phyloP scores from a whole-genome alignment of 1,284 basidiomycete species.

The Boletellus deceptivus region DNA sequence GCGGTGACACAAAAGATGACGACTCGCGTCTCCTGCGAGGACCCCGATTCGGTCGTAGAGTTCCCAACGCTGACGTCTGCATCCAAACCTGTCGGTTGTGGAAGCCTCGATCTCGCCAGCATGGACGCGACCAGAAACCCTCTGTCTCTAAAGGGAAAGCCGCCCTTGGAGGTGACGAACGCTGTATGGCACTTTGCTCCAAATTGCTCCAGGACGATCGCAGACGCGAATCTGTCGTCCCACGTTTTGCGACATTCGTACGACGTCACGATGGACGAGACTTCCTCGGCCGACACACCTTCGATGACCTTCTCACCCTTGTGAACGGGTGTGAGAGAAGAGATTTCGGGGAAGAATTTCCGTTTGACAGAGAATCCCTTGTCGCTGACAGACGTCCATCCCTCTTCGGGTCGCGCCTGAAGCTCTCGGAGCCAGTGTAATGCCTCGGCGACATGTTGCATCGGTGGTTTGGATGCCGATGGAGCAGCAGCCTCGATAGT shows the following conservation, averaged over 20 bases:
- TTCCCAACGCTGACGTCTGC: slow-evolving; percentile 25
- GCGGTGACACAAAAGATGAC: slow-evolving; percentile 78
- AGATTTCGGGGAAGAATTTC: slow-evolving; percentile 75
- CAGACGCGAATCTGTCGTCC: slow-evolving; percentile 82
- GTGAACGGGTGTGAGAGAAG: slow-evolving; percentile 81
- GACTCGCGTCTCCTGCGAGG: slow-evolving; percentile 37
- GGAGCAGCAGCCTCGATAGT: slow-evolving; percentile 42
- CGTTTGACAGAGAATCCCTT: slow-evolving; percentile 80
- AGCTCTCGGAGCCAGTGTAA: slow-evolving; percentile 78
- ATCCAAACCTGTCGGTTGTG: slow-evolving; percentile 37
- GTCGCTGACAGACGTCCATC: slow-evolving; percentile 82
- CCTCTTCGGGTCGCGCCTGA: slow-evolving; percentile 58
- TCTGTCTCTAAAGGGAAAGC: slow-evolving; percentile 90
- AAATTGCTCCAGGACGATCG: slow-evolving; percentile 73
- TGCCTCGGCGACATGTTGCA: slow-evolving; percentile 78
- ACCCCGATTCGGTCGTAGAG: slow-evolving; percentile 21
- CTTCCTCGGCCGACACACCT: slow-evolving; percentile 91
- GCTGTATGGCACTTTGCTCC: slow-evolving; percentile 74
- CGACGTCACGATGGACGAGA: slow-evolving; percentile 71
- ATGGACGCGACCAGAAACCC: slow-evolving; percentile 82
- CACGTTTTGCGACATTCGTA: slow-evolving; percentile 75
- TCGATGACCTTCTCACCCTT: slow-evolving; percentile 92
- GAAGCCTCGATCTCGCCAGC: slow-evolving; percentile 58
- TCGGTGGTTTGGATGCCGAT: slow-evolving; percentile 59
- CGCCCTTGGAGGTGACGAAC: slow-evolving; percentile 69